Conservation (phyloP, 2,329 filamentous ascomycete genomes). For the Aureobasidium sp. region DNA sequence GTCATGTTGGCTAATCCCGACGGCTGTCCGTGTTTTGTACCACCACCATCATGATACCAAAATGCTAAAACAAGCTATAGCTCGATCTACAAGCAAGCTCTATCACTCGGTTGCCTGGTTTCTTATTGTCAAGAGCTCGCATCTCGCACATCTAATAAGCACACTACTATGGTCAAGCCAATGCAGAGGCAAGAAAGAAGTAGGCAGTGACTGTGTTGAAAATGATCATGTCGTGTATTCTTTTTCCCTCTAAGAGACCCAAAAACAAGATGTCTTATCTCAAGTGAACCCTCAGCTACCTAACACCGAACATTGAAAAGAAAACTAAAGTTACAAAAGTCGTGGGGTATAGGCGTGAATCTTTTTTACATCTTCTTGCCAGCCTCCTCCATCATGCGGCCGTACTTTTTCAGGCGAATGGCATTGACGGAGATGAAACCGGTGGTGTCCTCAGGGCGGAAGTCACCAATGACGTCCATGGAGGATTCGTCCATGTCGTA, state of each 20-base stretch:
- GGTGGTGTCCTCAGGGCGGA: conserved; percentile 58
- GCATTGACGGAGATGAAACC: conserved; percentile 65
- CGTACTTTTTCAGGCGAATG: conserved; percentile 46
- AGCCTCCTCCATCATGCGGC: conserved; percentile 32
- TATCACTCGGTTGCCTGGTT: too few relatives aligned
- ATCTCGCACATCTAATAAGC: background rate
- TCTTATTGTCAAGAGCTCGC: too few relatives aligned
- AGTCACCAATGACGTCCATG: conserved; percentile 66
- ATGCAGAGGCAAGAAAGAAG: background rate
- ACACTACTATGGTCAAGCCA: background rate
- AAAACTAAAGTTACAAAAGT: conserved; percentile 8
- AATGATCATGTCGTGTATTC: background rate
- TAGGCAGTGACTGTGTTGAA: background rate
- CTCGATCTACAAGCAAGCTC: too few relatives aligned
- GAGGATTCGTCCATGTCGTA: conserved; percentile 59
- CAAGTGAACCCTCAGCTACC: background rate
- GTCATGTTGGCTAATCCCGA: background rate
- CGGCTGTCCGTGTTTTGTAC: too few relatives aligned
- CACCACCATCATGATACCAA: too few relatives aligned
- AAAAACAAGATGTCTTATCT: background rate
- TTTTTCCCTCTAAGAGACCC: background rate
- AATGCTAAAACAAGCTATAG: too few relatives aligned
- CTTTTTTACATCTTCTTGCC: conserved; percentile 28
- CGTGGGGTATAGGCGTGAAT: conserved; percentile 7
- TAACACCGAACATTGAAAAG: background rate